Evolutionary conservation across 2,329 filamentous ascomycete genomes (phyloP).

Genomic region (Apiospora hydei): DNA sequence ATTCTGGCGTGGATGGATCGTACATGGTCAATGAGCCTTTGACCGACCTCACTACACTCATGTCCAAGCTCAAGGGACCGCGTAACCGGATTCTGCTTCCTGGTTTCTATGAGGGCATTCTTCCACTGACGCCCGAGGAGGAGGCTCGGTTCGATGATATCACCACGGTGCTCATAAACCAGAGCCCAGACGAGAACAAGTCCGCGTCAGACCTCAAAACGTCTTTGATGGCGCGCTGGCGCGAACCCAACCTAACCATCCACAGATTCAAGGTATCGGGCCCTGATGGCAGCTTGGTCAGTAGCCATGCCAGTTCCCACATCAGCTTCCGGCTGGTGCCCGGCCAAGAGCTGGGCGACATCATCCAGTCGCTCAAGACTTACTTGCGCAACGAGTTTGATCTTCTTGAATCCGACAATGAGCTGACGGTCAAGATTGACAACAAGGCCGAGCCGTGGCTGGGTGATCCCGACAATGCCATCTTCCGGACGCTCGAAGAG

Average conservation of each 20-base stretch:
- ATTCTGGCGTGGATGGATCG: constrained; percentile 96
- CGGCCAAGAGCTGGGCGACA: constrained; percentile 84
- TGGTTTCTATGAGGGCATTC: constrained; percentile 85
- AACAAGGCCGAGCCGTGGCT: constrained; percentile 97
- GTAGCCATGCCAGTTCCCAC: constrained; percentile 84
- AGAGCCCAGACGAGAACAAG: constrained; percentile 64
- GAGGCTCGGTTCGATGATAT: constrained; percentile 86
- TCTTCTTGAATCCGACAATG: constrained; percentile 80
- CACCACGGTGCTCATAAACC: constrained; percentile 74
- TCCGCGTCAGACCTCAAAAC: constrained; percentile 76
- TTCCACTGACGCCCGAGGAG: constrained; percentile 77
- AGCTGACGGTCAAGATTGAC: constrained; percentile 82
- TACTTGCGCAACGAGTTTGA: constrained; percentile 78
- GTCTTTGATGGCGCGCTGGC: constrained; percentile 92
- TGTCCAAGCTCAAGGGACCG: constrained; percentile 81
- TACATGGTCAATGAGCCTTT: constrained; percentile 88
- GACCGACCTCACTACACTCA: constrained; percentile 85
- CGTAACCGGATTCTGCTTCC: constrained; percentile 86
- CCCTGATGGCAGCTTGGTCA: constrained; percentile 90
- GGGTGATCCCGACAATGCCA: constrained; percentile 87
- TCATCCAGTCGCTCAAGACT: constrained; percentile 70
- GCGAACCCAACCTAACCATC: constrained; percentile 92
- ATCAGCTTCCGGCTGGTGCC: constrained; percentile 92
- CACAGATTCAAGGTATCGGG: constrained; percentile 94
- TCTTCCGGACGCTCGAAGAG: constrained; percentile 86